phyloP scores from a whole-genome alignment of 2,329 filamentous ascomycete species.

The Aureobasidium pullulans region DNA sequence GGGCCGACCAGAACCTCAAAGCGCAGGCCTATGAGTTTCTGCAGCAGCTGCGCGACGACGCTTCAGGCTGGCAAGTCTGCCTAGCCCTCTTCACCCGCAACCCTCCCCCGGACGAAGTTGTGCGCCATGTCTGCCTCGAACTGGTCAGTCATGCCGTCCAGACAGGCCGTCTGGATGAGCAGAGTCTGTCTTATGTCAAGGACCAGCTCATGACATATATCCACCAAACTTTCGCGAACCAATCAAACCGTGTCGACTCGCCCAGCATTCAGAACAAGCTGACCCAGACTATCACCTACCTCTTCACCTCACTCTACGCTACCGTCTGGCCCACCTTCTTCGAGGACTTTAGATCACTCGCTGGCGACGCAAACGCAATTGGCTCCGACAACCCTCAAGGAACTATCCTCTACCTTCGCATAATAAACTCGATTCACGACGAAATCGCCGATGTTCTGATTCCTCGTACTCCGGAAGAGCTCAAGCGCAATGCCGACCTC shows the following conservation, averaged over 20 bases:
- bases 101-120: constrained; percentile 70
- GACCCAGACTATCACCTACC: constrained; percentile 87
- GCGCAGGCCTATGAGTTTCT: constrained; percentile 75
- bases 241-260: constrained; percentile 54
- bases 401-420: constrained; percentile 79
- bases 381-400: constrained; percentile 62
- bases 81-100: constrained; percentile 74
- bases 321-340: constrained; percentile 84
- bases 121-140: constrained; percentile 83
- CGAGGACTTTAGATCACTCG: constrained; percentile 77
- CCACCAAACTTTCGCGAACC: constrained; percentile 61
- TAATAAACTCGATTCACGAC: constrained; percentile 85
- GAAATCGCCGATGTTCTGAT: constrained; percentile 93
- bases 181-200: constrained; percentile 68
- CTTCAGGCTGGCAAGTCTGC: constrained; percentile 85
- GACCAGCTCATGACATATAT: constrained; percentile 77
- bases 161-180: constrained; percentile 64
- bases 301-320: constrained; percentile 82
- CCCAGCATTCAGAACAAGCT: constrained; percentile 88
- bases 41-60: constrained; percentile 69
- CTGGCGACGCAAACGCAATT: constrained; percentile 50
- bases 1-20: constrained; percentile 67
- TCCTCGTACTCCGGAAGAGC: constrained; percentile 66
- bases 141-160: constrained; percentile 89
- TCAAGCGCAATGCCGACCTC: constrained; percentile 77